Conservation (phyloP, 2,329 filamentous ascomycete species). For the Chrysosporium queenslandicum region DNA sequence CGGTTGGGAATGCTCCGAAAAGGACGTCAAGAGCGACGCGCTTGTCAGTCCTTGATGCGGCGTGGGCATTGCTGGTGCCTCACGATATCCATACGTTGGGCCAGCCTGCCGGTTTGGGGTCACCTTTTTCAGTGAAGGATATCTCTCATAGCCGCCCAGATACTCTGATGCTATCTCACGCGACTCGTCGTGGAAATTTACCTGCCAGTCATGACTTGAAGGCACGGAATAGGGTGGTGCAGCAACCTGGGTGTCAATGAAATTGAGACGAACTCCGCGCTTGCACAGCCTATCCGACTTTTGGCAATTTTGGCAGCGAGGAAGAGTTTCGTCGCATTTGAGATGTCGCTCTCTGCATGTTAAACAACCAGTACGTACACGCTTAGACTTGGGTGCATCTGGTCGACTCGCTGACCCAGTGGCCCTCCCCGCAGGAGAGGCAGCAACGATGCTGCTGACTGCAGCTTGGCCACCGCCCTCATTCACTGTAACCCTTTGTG, state of each 20-base stretch:
- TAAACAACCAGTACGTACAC: constrained; percentile 80
- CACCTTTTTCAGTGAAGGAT: constrained; percentile 48
- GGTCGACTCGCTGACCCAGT: constrained; percentile 15
- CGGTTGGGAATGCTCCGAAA: constrained; percentile 35
- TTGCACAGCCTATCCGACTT: constrained; percentile 82
- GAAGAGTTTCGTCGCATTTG: constrained; percentile 72
- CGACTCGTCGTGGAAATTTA: constrained; percentile 81
- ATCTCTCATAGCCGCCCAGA: constrained; percentile 63
- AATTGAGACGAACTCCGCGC: constrained; percentile 77
- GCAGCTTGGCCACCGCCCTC: constrained; percentile 1
- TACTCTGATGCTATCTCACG: constrained; percentile 86
- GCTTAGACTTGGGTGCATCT: constrained; percentile 54
- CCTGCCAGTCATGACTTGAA: constrained; percentile 55
- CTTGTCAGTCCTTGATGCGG: constrained; percentile 21
- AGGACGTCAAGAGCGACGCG: constrained; percentile 40
- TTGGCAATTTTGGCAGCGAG: constrained; percentile 64
- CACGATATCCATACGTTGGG: constrained; percentile 5
- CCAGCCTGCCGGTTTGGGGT: constrained; percentile 10
- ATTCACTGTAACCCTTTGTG: constrained; percentile 5
- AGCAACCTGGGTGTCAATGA: constrained; percentile 72
- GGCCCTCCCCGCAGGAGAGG: neutral
- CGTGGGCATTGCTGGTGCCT: constrained; percentile 3
- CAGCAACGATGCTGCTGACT: neutral
- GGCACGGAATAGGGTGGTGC: constrained; percentile 52
- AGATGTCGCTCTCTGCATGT: constrained; percentile 83